These are phyloP conservation scores for Termitomyces sp. DNA, from an alignment of 768 basidiomycete genomes.

Conservation along the genomic window DNA sequence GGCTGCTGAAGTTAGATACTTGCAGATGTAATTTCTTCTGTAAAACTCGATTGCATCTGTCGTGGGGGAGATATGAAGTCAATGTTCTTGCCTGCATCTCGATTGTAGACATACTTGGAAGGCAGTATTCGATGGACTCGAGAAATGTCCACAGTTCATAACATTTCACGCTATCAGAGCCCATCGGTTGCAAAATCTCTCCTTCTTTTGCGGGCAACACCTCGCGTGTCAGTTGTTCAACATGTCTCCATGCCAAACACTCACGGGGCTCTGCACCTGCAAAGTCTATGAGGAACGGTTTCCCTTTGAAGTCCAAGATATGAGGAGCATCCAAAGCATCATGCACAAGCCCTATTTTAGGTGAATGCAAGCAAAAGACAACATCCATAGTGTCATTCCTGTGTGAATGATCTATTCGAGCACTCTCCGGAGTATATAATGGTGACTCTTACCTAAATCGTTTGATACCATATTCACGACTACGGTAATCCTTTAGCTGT, in stretches of 20 bases:
- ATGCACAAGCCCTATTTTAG: background rate
- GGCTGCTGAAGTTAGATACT: background rate
- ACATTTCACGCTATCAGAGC: background rate
- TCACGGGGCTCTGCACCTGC: background rate
- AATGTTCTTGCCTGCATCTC: background rate
- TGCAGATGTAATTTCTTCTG: background rate
- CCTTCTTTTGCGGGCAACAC: background rate
- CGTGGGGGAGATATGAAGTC: background rate
- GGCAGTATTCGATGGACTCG: background rate
- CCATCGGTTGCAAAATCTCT: background rate
- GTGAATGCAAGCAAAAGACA: background rate
- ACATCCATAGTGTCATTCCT: background rate
- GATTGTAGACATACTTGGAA: background rate
- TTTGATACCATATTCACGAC: background rate
- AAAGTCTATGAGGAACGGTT: background rate
- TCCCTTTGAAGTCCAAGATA: background rate
- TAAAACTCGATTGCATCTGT: background rate
- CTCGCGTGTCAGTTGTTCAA: background rate
- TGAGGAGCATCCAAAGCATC: background rate
- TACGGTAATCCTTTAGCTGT: background rate
- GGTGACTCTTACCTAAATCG: background rate
- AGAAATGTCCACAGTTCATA: background rate
- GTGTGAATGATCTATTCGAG: background rate
- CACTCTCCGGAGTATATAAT: background rate
- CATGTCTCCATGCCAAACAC: background rate